phyloP scores from a whole-genome alignment of 1,284 basidiomycete species.

The Ceratobasidium sp. region DNA sequence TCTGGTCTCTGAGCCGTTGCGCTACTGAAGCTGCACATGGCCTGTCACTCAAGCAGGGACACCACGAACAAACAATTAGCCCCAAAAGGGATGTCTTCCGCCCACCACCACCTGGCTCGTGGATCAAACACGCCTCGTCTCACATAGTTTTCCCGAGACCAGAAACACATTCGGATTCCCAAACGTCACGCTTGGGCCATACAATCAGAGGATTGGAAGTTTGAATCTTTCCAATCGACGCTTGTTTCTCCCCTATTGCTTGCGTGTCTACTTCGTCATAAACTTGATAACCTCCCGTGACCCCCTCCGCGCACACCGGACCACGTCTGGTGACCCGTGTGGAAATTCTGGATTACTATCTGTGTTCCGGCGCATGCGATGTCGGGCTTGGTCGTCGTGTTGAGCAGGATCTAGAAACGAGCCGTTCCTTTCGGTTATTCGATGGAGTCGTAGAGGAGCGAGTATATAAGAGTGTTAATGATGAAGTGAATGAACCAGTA shows the following conservation, averaged over 20 bases:
- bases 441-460: not conserved
- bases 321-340: slow-evolving; percentile 31
- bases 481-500: not conserved
- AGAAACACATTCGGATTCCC: slow-evolving; percentile 4
- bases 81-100: not conserved
- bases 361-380: not conserved
- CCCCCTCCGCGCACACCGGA: slow-evolving; percentile 8
- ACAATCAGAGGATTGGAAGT: not conserved
- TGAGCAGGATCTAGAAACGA: slow-evolving; percentile 20
- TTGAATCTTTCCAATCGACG: not conserved
- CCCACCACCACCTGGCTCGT: slow-evolving; percentile 5
- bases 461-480: slow-evolving; percentile 34
- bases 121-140: slow-evolving; percentile 4
- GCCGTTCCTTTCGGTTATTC: not conserved
- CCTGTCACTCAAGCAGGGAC: no score
- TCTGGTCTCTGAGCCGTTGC: no score
- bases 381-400: slow-evolving; percentile 4
- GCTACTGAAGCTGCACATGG: no score
- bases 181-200: not conserved
- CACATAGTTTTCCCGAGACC: slow-evolving; percentile 11
- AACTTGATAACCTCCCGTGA: slow-evolving; percentile 26
- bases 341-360: slow-evolving; percentile 20
- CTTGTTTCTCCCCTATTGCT: not conserved
- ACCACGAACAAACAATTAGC: not conserved
- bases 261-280: slow-evolving; percentile 27